Evolutionary conservation across 192 early-diverging fungal species (phyloP).

Genomic region (Entomortierella beljakovae): DNA sequence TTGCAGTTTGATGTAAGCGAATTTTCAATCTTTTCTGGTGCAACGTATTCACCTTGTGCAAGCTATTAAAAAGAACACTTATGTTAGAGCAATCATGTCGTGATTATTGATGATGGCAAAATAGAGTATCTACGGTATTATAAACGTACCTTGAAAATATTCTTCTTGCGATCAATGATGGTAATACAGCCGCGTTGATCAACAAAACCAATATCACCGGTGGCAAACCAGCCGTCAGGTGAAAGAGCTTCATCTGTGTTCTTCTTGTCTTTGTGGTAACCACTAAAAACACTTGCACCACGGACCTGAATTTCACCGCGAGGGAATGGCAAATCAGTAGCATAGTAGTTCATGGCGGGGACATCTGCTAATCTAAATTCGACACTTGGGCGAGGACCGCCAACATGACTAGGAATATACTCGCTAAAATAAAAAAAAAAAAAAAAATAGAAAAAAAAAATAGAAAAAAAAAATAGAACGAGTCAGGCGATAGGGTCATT

Average conservation of each 20-base stretch:
- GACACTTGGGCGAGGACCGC: constrained; percentile 63
- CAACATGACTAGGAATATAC: constrained; percentile 79
- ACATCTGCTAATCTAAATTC: constrained; percentile 88
- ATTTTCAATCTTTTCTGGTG: constrained; percentile 79
- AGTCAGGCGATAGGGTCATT: neutral
- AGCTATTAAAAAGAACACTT: constrained; percentile 21
- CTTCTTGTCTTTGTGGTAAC: constrained; percentile 84
- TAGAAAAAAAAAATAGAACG: neutral
- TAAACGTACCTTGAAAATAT: constrained; percentile 72
- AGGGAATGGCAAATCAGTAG: constrained; percentile 76
- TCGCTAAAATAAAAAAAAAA: constrained; percentile 61
- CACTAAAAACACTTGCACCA: constrained; percentile 73
- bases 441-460: constrained; percentile 19
- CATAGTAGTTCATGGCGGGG: constrained; percentile 84
- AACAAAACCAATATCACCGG: constrained; percentile 84
- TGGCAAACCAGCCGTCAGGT: constrained; percentile 85
- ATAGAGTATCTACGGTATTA: neutral
- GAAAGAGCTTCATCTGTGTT: constrained; percentile 83
- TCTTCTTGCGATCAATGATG: constrained; percentile 88
- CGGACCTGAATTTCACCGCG: constrained; percentile 90
- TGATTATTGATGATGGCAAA: too few relatives aligned
- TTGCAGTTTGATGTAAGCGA: constrained; percentile 12
- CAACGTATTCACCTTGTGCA: constrained; percentile 87
- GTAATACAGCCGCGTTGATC: constrained; percentile 71
- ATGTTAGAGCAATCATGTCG: too few relatives aligned